These are phyloP conservation scores for Aspergillus latus DNA, from an alignment of 2,329 filamentous ascomycete species.

Conservation along the genomic window DNA sequence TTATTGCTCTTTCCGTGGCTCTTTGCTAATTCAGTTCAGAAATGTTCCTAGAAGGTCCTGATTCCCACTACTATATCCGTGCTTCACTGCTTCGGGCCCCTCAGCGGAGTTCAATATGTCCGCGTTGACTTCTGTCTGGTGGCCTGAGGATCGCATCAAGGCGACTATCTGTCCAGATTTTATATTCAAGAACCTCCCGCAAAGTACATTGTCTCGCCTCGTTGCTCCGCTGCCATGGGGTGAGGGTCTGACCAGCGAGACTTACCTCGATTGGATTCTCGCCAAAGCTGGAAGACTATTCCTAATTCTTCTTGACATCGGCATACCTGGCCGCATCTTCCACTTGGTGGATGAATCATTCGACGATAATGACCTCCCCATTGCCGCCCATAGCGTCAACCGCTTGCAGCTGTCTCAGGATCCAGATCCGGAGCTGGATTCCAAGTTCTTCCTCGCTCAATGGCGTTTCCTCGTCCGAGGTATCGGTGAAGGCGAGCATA, in stretches of 20 bases:
- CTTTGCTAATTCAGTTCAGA: not conserved
- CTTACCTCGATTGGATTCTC: conserved; percentile 65
- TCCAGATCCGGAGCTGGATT: conserved; percentile 46
- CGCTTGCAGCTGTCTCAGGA: conserved; percentile 55
- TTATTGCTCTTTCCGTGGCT: not conserved
- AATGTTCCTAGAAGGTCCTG: conserved; percentile 3
- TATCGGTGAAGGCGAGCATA: conserved; percentile 56
- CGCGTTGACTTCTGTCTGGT: conserved; percentile 40
- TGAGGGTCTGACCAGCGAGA: conserved; percentile 48
- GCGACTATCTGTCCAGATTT: conserved; percentile 44
- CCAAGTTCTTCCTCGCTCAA: conserved; percentile 60
- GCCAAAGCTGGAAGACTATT: conserved; percentile 59
- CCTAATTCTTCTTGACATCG: conserved; percentile 58
- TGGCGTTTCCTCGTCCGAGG: conserved; percentile 60
- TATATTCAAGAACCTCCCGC: conserved; percentile 37
- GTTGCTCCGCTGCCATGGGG: conserved; percentile 44
- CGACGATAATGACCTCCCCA: conserved; percentile 62
- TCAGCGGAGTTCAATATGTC: conserved; percentile 25
- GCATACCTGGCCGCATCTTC: conserved; percentile 64
- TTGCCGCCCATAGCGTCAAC: conserved; percentile 56
- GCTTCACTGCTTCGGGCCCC: conserved; percentile 7
- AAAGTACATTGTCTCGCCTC: conserved; percentile 38
- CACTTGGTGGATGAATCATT: conserved; percentile 60
- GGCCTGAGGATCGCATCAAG: conserved; percentile 48
- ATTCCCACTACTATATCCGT: not conserved